These are phyloP conservation scores for Globisporangium nunn DNA, from an alignment of 352 stramenopile genomes.

Conservation along the genomic window DNA sequence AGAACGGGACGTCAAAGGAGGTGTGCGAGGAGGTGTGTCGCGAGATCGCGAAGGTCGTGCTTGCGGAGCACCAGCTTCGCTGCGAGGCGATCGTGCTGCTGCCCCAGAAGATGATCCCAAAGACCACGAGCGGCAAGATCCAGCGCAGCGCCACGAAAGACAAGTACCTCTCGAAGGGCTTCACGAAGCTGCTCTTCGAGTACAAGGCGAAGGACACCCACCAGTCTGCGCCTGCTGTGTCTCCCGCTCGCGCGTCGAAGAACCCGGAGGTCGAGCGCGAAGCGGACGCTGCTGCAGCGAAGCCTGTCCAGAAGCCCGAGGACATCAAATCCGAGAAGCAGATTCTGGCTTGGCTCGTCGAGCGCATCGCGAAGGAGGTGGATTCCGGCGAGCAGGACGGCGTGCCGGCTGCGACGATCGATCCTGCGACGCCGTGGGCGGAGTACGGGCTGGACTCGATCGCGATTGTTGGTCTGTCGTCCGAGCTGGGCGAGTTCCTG, in stretches of 20 bases:
- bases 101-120: conserved; percentile 60
- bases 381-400: conserved; percentile 10
- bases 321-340: conserved; percentile 54
- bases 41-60: conserved; percentile 57
- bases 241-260: neutral
- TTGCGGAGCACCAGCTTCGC: conserved; percentile 64
- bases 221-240: conserved; percentile 6
- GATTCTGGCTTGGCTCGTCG: conserved; percentile 66
- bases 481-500: conserved; percentile 60
- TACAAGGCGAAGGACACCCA: conserved; percentile 34
- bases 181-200: conserved; percentile 45
- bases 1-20: conserved; percentile 47
- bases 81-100: conserved; percentile 73
- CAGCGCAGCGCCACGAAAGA: conserved; percentile 61
- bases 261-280: conserved; percentile 11
- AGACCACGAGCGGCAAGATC: conserved; percentile 85
- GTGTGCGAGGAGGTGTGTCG: conserved; percentile 46
- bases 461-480: conserved; percentile 56
- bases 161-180: conserved; percentile 37
- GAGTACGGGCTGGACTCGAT: conserved; percentile 63
- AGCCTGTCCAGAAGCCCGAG: conserved; percentile 15
- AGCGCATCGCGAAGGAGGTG: conserved; percentile 49
- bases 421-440: conserved; percentile 52
- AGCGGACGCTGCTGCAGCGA: conserved; percentile 2
- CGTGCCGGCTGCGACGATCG: conserved; percentile 22